Conservation (phyloP, 2,329 filamentous ascomycete genomes). For the Sporothrix phasma region DNA sequence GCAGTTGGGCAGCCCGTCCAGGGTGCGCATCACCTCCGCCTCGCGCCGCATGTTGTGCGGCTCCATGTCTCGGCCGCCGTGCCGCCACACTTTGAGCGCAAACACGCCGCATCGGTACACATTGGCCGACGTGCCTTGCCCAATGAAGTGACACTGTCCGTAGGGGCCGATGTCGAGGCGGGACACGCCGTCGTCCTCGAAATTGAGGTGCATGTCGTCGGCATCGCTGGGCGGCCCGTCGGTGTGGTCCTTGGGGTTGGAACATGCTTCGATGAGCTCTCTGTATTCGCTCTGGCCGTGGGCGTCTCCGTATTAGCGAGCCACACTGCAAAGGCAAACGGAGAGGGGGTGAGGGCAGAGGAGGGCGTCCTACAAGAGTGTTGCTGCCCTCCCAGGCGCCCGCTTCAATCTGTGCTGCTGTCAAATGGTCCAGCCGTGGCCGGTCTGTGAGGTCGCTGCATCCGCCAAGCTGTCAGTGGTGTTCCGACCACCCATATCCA, state of each 20-base stretch:
- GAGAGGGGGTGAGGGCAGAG: not conserved
- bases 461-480: not conserved
- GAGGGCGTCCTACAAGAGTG: not conserved
- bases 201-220: not conserved
- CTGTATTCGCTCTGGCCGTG: no score
- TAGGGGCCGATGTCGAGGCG: conserved; percentile 45
- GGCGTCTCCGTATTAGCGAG: no score
- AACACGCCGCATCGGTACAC: conserved; percentile 59
- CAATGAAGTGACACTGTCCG: conserved; percentile 42
- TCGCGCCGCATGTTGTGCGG: conserved; percentile 80
- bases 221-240: not conserved
- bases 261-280: no score
- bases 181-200: conserved; percentile 28
- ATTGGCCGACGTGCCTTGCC: conserved; percentile 66
- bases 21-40: conserved; percentile 53
- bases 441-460: not conserved
- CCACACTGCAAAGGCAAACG: no score
- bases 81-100: conserved; percentile 79
- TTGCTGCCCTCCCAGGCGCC: not conserved
- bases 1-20: conserved; percentile 43
- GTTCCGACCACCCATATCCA: not conserved
- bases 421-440: not conserved
- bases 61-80: conserved; percentile 58
- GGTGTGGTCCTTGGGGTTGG: not conserved
- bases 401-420: not conserved